Evolutionary conservation across 2,329 filamentous ascomycete genomes (phyloP).

Genomic region (Lizonia empirigonia): DNA sequence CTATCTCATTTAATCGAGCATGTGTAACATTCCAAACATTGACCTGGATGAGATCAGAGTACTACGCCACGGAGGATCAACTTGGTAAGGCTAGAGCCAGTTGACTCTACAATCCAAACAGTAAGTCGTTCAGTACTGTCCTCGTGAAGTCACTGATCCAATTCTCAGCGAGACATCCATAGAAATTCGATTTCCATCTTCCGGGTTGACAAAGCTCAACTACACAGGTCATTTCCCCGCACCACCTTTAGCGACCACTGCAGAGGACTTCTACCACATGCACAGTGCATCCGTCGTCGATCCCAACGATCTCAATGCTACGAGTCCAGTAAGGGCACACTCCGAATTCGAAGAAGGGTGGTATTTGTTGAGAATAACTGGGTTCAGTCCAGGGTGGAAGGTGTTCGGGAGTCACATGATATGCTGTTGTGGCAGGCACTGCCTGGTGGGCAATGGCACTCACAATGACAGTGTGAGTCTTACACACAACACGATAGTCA

Average conservation of each 20-base stretch:
- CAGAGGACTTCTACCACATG: constrained; percentile 7
- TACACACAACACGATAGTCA: too few relatives aligned
- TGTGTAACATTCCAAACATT: constrained; percentile 30
- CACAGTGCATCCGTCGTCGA: neutral
- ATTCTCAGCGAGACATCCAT: constrained; percentile 23
- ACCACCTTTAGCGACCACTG: constrained; percentile 22
- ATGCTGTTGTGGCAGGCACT: too few relatives aligned
- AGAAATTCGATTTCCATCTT: constrained; percentile 23
- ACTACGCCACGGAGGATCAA: constrained; percentile 13
- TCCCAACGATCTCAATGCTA: neutral
- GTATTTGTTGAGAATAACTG: too few relatives aligned
- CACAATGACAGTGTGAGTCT: too few relatives aligned
- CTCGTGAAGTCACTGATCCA: too few relatives aligned
- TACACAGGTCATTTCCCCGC: constrained; percentile 41
- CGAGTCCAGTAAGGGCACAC: neutral
- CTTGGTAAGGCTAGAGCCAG: constrained; percentile 28
- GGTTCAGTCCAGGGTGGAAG: too few relatives aligned
- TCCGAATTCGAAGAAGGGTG: constrained; percentile 15
- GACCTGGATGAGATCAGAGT: constrained; percentile 13
- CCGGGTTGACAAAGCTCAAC: constrained; percentile 27
- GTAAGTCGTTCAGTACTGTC: too few relatives aligned
- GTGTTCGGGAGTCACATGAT: too few relatives aligned
- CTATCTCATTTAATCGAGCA: constrained; percentile 41
- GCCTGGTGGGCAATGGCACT: too few relatives aligned
- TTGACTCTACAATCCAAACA: constrained; percentile 42